These are phyloP conservation scores for Chrysoporthe puriensis DNA, from an alignment of 2,329 filamentous ascomycete genomes.

Conservation along the genomic window DNA sequence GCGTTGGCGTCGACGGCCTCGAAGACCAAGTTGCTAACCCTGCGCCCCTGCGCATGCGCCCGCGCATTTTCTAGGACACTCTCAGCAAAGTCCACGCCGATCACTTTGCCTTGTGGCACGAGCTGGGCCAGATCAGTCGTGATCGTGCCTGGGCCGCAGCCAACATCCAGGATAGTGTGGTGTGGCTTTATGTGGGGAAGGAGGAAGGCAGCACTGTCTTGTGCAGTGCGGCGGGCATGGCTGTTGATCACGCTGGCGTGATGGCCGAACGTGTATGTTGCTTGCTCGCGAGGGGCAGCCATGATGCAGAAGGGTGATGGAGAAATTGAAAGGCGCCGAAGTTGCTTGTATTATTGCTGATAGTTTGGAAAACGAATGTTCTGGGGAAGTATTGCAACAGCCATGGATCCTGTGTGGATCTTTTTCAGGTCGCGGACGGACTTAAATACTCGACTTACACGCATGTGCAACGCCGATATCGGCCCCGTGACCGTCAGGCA, in stretches of 20 bases:
- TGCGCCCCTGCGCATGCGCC: conserved; percentile 26
- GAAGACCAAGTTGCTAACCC: conserved; percentile 32
- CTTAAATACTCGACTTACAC: neutral
- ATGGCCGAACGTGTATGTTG: conserved; percentile 43
- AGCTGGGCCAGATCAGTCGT: conserved; percentile 46
- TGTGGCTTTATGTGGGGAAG: conserved; percentile 44
- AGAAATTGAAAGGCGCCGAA: neutral
- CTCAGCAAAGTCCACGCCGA: conserved; percentile 44
- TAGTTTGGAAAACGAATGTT: neutral
- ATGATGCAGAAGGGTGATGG: neutral
- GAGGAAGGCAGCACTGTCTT: conserved; percentile 48
- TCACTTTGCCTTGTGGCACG: conserved; percentile 44
- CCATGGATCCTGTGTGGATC: neutral
- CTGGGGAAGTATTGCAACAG: neutral
- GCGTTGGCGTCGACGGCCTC: conserved; percentile 41
- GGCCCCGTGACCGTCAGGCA: neutral
- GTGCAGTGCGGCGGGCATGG: conserved; percentile 47
- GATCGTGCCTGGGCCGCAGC: conserved; percentile 55
- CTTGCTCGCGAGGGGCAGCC: conserved; percentile 29
- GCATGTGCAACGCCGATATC: neutral
- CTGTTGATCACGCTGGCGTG: conserved; percentile 42
- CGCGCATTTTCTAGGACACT: conserved; percentile 40
- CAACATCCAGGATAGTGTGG: conserved; percentile 49
- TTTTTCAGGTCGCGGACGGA: neutral
- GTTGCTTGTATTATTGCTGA: neutral